phyloP scores from a whole-genome alignment of 208 protist species.

The Trypanosoma vivax region DNA sequence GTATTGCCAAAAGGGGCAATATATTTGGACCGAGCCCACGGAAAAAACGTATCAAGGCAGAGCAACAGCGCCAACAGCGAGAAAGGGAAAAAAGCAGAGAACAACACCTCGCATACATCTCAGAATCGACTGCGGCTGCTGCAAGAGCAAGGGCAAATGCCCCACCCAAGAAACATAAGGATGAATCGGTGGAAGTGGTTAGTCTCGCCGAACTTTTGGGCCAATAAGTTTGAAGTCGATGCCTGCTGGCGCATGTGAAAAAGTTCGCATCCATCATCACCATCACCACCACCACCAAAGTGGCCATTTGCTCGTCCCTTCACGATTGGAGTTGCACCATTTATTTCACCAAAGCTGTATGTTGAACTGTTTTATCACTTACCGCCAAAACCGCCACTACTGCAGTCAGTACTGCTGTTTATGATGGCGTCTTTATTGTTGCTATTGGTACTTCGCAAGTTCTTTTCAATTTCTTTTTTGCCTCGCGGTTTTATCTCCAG shows the following conservation, averaged over 20 bases:
- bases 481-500: no score
- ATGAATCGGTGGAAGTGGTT: slow-evolving; percentile 43
- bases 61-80: slow-evolving; percentile 30
- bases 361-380: no score
- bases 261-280: no score
- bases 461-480: no score
- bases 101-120: slow-evolving; percentile 15
- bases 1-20: slow-evolving; percentile 43
- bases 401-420: no score
- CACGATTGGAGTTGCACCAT: no score
- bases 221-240: background rate
- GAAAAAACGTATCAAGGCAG: slow-evolving; percentile 52
- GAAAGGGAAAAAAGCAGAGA: slow-evolving; percentile 47
- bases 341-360: no score
- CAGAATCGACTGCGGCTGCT: slow-evolving; percentile 35
- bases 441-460: no score
- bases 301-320: no score
- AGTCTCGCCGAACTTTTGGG: slow-evolving; percentile 59
- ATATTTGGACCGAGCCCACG: slow-evolving; percentile 69
- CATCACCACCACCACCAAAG: no score
- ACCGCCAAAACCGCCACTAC: no score
- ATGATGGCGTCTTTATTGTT: no score
- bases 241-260: background rate
- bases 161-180: background rate
- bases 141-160: slow-evolving; percentile 6